Base-by-base conservation (phyloP, 164 flowering plant genomes). In the Macadamia integrifolia region DNA sequence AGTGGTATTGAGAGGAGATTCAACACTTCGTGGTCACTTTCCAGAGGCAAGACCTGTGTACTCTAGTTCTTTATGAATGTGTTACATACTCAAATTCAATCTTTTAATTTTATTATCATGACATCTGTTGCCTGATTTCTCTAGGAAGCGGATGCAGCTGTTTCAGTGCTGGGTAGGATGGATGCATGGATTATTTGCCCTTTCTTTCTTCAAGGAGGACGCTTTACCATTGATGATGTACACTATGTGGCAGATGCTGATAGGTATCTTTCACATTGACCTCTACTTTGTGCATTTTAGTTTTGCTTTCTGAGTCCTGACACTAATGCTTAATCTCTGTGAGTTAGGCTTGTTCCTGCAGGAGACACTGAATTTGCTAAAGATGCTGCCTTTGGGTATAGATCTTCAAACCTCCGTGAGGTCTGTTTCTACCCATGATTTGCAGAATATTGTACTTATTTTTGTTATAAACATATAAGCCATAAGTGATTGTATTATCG, bases 151-250 rank as follows among this genome's bases (percentile, higher is more conserved):
- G 97, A 95, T 84, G 98, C 99, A 58, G 97, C 88, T 80, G 87
- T 83, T 79, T 89, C 97, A 30, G 83, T 91, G 57, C 83, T 95
- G 43, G 98, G 99, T 56, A 88, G 89, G 75, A 83, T 92, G 90
- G 99, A 95, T 77, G 92, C 96, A 60, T 95, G 96, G 97, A 92
- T 95, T 74, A 85, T 95, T 65, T 95, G 99, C 77, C 99, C 99
- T 49, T 95, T 92, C 76, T 95, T 95, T 65, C 91, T 90, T 66
- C 97, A 95, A 77, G 99, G 99, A 78, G 99, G 99, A 44, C 99
- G 99, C 48, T 95, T 83, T 70, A 95, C 99, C 32, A 85, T 95
- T 67, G 84, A 78, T 42, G 96, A 95, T 73, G 68, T 89, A 69
- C 99, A 95, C 72, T 92, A 92, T 79, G 99, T 95, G 72, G 91